A percentile compares a stretch with the other conserved stretches of the same genome.
Conservation (phyloP, 306 rosid species). For the Hippophae gyantsensis region DNA sequence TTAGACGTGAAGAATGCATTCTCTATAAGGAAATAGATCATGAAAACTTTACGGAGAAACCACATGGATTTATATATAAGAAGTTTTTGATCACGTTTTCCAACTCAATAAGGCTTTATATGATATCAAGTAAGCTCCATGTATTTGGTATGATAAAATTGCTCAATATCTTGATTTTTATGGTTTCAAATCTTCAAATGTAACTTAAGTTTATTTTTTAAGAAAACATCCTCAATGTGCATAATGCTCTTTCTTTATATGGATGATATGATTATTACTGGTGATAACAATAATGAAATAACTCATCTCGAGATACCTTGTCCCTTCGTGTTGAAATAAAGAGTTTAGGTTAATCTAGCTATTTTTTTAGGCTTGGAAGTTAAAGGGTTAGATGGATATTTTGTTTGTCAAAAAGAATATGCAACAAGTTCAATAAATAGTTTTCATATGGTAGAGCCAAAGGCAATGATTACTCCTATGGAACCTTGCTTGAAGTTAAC, state of each 20-base stretch:
- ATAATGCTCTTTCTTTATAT: neutral
- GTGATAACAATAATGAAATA: neutral
- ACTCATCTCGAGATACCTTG: neutral
- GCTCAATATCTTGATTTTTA: neutral
- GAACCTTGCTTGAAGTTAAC: neutral
- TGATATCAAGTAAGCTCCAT: neutral
- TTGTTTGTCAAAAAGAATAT: neutral
- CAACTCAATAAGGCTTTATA: neutral
- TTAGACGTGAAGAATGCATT: neutral
- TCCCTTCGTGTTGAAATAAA: neutral
- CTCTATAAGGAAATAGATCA: neutral
- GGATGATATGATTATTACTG: conserved; percentile 6
- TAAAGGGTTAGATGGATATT: neutral
- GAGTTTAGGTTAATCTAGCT: neutral
- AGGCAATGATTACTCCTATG: neutral
- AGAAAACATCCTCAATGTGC: neutral
- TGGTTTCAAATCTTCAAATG: neutral
- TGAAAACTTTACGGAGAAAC: neutral
- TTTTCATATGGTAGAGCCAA: neutral
- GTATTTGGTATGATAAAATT: neutral
- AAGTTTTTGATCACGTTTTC: neutral
- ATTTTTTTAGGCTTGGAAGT: conserved; percentile 6
- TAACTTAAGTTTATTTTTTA: neutral
- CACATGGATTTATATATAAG: neutral
- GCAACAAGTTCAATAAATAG: neutral